Evolutionary conservation across 1,284 basidiomycete genomes (phyloP).

Genomic region (Fomitiporia mediterranea): DNA sequence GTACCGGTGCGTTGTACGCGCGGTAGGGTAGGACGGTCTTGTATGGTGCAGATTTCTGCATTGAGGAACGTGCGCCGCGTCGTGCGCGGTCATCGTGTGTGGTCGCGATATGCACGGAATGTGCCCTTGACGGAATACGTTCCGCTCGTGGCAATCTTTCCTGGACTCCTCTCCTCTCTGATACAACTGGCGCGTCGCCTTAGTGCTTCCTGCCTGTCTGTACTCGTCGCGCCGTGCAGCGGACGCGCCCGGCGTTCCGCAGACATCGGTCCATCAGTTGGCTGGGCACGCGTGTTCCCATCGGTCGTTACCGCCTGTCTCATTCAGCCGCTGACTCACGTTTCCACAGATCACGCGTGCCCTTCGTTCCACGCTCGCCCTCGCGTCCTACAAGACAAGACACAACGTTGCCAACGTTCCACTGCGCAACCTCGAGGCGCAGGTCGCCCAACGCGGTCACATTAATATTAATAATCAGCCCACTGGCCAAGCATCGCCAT

Average conservation of each 20-base stretch:
- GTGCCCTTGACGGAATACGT: neutral
- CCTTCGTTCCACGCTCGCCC: constrained; percentile 68
- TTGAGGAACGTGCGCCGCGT: neutral
- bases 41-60: neutral
- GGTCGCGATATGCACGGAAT: constrained; percentile 10
- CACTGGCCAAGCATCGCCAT: constrained; percentile 8
- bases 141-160: constrained; percentile 1
- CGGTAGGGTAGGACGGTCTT: neutral
- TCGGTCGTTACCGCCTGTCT: constrained; percentile 14
- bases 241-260: neutral
- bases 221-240: neutral
- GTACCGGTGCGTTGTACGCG: neutral
- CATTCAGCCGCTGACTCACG: constrained; percentile 23
- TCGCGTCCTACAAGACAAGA: constrained; percentile 75
- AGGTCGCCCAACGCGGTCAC: constrained; percentile 38
- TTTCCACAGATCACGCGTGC: constrained; percentile 63
- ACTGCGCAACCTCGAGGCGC: constrained; percentile 64
- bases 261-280: constrained; percentile 9
- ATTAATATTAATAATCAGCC: constrained; percentile 46
- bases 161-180: neutral
- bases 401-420: constrained; percentile 62
- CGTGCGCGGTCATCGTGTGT: constrained; percentile 1
- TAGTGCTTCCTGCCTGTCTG: neutral
- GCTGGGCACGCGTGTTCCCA: constrained; percentile 8
- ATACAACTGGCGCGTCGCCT: neutral